Evolutionary conservation across 805 yeast genomes (phyloP).

Genomic region (Ogataea henricii): DNA sequence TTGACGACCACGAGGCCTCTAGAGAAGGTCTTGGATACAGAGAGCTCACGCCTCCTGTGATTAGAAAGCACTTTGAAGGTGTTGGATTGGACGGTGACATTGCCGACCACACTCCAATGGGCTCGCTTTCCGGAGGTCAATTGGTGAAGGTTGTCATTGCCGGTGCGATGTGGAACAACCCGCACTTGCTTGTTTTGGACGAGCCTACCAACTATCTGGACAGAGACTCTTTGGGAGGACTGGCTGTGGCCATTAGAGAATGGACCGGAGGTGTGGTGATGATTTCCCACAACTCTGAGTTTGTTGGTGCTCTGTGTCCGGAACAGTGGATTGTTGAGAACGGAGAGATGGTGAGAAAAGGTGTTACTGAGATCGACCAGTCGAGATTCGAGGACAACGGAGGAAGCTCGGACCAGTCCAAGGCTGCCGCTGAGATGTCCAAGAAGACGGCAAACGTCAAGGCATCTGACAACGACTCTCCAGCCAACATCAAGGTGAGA

Average conservation of each 20-base stretch:
- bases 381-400: conserved; percentile 83
- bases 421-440: conserved; percentile 47
- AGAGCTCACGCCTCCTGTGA: conserved; percentile 87
- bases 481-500: conserved; percentile 93
- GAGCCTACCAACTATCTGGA: conserved; percentile 98
- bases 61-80: conserved; percentile 94
- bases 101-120: conserved; percentile 97
- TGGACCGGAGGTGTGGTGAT: conserved; percentile 98
- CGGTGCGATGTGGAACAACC: conserved; percentile 99
- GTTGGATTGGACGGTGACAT: conserved; percentile 97
- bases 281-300: conserved; percentile 97
- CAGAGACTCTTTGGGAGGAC: conserved; percentile 96
- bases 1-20: conserved; percentile 98
- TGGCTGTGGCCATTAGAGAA: conserved; percentile 96
- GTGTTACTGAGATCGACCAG: conserved; percentile 71
- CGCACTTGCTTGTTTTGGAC: conserved; percentile 92
- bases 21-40: conserved; percentile 99
- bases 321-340: conserved; percentile 98
- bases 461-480: conserved; percentile 80
- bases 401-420: conserved; percentile 43
- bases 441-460: conserved; percentile 50
- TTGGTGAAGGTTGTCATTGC: conserved; percentile 97
- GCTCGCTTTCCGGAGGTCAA: conserved; percentile 97
- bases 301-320: conserved; percentile 96
- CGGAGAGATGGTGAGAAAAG: conserved; percentile 85